A percentile compares a stretch with the other conserved stretches of the same genome.
Evolutionary conservation across 495 filamentous ascomycete species (phyloP).

Genomic region (Tuber umbilicatum): DNA sequence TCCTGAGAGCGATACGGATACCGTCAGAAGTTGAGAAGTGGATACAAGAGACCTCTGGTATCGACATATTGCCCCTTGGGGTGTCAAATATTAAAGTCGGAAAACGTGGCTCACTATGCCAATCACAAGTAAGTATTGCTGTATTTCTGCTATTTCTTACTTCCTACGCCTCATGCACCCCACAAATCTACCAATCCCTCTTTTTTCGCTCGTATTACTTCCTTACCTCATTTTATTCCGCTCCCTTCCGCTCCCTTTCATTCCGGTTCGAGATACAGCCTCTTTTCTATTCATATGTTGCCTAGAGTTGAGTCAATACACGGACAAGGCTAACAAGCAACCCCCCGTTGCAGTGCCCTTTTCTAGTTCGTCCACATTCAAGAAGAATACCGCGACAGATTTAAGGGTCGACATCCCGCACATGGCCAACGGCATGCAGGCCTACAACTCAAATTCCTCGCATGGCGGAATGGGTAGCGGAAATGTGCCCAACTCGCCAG

Average conservation of each 20-base stretch:
- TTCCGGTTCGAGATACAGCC: background rate
- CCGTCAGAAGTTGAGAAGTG: conserved; percentile 24
- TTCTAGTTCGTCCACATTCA: conserved; percentile 33
- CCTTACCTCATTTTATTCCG: conserved; percentile 23
- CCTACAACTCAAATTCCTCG: conserved; percentile 38
- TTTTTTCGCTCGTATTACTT: conserved; percentile 16
- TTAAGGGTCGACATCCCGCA: conserved; percentile 42
- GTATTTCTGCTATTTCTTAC: conserved; percentile 22
- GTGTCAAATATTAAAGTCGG: conserved; percentile 35
- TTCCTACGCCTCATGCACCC: conserved; percentile 17
- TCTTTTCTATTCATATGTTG: conserved; percentile 15
- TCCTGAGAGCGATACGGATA: conserved; percentile 15
- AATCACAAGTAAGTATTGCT: conserved; percentile 43
- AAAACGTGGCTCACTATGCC: conserved; percentile 39
- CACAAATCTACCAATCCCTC: conserved; percentile 24
- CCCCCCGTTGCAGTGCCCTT: conserved; percentile 31
- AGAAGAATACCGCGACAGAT: conserved; percentile 37
- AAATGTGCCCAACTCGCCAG: conserved; percentile 45
- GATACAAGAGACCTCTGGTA: conserved; percentile 14
- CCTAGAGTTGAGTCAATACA: conserved; percentile 31
- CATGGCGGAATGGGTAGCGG: conserved; percentile 16
- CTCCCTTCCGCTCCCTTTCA: conserved; percentile 12
- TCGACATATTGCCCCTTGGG: conserved; percentile 29
- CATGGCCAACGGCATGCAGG: conserved; percentile 39
- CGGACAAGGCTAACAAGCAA: conserved; percentile 32